Conservation (phyloP, 1,284 basidiomycete genomes). For the Salmacisia buchloeana region DNA sequence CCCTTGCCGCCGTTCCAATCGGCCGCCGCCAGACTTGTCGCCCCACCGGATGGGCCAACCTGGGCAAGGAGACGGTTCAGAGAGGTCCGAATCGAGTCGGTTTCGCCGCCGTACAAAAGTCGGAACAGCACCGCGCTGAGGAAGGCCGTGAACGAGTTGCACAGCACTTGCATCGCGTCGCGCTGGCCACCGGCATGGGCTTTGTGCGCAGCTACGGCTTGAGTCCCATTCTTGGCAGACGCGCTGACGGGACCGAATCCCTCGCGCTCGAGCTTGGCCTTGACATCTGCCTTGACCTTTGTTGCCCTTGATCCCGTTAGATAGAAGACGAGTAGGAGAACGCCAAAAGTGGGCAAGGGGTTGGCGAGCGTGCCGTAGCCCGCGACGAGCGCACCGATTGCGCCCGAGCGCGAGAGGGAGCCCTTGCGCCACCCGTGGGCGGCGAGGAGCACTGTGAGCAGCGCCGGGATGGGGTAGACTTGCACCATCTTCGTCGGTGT, state of each 20-base stretch:
- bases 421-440: conserved; percentile 30
- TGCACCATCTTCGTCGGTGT: not conserved
- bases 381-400: conserved; percentile 26
- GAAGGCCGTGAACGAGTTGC: conserved; percentile 24
- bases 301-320: conserved; percentile 75
- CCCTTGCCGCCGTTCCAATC: not conserved
- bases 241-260: not conserved
- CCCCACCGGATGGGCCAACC: not conserved
- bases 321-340: conserved; percentile 52
- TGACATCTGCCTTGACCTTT: conserved; percentile 61
- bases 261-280: conserved; percentile 70
- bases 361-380: conserved; percentile 41
- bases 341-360: conserved; percentile 32
- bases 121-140: conserved; percentile 13
- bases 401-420: conserved; percentile 31
- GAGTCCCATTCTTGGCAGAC: not conserved
- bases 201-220: conserved; percentile 20
- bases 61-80: not conserved
- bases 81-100: not conserved
- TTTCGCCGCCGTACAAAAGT: conserved; percentile 8
- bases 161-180: conserved; percentile 32
- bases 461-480: conserved; percentile 11
- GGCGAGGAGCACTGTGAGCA: conserved; percentile 8
- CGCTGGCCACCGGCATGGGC: conserved; percentile 26
- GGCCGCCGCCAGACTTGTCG: not conserved